These are phyloP conservation scores for Papiliotrema fonsecae DNA, from an alignment of 1,284 basidiomycete genomes.

Conservation along the genomic window DNA sequence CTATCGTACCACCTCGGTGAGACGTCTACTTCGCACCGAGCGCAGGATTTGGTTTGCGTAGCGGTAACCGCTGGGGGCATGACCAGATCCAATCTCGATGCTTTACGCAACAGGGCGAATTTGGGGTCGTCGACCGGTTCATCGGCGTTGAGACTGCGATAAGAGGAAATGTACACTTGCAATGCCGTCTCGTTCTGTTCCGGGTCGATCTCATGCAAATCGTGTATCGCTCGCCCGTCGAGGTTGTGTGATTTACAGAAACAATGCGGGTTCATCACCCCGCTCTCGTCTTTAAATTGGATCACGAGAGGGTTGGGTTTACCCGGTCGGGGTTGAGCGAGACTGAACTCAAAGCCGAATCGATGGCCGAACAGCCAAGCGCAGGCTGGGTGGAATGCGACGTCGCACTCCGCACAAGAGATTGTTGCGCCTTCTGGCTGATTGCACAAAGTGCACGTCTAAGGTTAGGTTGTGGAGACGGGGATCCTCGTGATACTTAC, in stretches of 20 bases:
- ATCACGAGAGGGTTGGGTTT: conserved; percentile 63
- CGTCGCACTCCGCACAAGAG: conserved; percentile 73
- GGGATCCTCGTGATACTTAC: conserved; percentile 14
- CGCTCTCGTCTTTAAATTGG: conserved; percentile 80
- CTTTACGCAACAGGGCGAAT: conserved; percentile 79
- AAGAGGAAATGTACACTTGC: conserved; percentile 73
- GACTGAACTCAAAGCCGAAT: conserved; percentile 85
- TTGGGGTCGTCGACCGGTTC: conserved; percentile 63
- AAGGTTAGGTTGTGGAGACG: conserved; percentile 36
- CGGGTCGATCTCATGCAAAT: conserved; percentile 72
- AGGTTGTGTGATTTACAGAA: conserved; percentile 71
- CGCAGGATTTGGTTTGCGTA: conserved; percentile 14
- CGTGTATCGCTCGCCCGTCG: conserved; percentile 65
- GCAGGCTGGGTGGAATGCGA: conserved; percentile 81
- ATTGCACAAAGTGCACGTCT: conserved; percentile 57
- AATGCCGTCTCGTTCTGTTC: conserved; percentile 69
- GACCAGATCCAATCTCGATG: conserved; percentile 68
- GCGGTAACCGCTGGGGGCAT: conserved; percentile 5
- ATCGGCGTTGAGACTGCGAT: conserved; percentile 39
- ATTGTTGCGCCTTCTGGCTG: conserved; percentile 73
- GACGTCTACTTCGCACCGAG: conserved; percentile 32
- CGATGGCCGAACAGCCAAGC: conserved; percentile 76
- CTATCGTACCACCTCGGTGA: conserved; percentile 42
- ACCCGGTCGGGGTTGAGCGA: conserved; percentile 63
- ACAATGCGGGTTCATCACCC: conserved; percentile 73